These are phyloP conservation scores for Lichtheimia ornata DNA, from an alignment of 371 early-diverging fungal genomes.

Conservation along the genomic window DNA sequence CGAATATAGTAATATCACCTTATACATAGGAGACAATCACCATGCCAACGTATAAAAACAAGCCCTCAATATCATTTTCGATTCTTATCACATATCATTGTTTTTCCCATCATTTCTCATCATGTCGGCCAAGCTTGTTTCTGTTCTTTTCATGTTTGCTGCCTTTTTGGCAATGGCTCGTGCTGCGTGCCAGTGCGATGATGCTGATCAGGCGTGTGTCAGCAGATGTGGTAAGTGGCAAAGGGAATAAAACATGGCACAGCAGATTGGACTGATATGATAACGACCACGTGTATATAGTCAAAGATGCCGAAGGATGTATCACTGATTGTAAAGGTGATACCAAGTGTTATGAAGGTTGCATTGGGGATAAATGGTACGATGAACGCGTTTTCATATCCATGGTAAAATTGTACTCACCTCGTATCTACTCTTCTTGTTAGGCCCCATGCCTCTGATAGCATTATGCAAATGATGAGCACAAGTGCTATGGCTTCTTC, in stretches of 20 bases:
- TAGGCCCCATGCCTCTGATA: not conserved
- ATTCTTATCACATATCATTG: not conserved
- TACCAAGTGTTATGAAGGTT: conserved; percentile 11
- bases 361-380: conserved; percentile 11
- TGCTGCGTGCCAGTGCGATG: conserved; percentile 11
- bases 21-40: not conserved
- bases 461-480: no score
- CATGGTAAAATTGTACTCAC: not conserved
- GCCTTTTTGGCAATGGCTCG: not conserved
- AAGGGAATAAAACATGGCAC: no score
- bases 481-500: no score
- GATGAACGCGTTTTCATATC: not conserved
- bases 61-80: not conserved
- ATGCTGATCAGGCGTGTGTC: conserved; percentile 7
- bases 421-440: no score
- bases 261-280: not conserved
- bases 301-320: conserved; percentile 11
- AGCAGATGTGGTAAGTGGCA: conserved; percentile 11
- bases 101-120: not conserved
- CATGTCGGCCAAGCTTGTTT: conserved; percentile 6
- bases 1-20: conserved; percentile 1
- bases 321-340: conserved; percentile 12
- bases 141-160: not conserved
- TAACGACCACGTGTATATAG: conserved; percentile 2
- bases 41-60: not conserved